These are phyloP conservation scores for Neurospora intermedia DNA, from an alignment of 495 filamentous ascomycete species.

Conservation along the genomic window DNA sequence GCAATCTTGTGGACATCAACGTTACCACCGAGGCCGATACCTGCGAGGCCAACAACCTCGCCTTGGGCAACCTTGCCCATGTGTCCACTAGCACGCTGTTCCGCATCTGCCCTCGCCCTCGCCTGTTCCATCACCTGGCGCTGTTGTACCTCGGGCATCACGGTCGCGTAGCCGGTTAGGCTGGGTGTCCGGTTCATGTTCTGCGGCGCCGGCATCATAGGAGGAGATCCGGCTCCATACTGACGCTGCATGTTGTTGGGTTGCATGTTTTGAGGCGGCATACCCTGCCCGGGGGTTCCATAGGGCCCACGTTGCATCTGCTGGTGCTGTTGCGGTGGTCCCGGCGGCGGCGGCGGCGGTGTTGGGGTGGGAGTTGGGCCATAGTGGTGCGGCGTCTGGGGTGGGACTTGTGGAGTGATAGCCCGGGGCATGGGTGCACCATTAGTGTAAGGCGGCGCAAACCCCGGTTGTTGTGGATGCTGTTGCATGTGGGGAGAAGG, in stretches of 20 bases:
- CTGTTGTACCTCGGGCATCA: conserved; percentile 27
- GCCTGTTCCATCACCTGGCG: conserved; percentile 35
- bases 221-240: conserved; percentile 10
- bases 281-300: conserved; percentile 14
- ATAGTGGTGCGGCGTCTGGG: conserved; percentile 13
- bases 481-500: conserved; percentile 10
- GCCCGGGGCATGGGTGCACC: conserved; percentile 23
- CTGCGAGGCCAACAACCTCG: conserved; percentile 22
- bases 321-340: conserved; percentile 19
- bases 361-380: conserved; percentile 20
- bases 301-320: conserved; percentile 17
- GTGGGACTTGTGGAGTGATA: conserved; percentile 25
- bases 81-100: conserved; percentile 24
- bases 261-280: conserved; percentile 13
- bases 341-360: conserved; percentile 22
- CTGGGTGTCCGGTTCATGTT: conserved; percentile 18
- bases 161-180: conserved; percentile 25
- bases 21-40: conserved; percentile 27
- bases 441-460: conserved; percentile 22
- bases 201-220: conserved; percentile 11
- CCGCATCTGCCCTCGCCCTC: conserved; percentile 31
- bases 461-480: conserved; percentile 9
- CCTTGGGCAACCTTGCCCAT: conserved; percentile 24
- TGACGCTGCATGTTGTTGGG: conserved; percentile 16
- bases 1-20: conserved; percentile 26